A percentile compares a stretch with the other conserved stretches of the same genome.
Conservation (phyloP, 2,329 filamentous ascomycete genomes). For the Ascocoryne sarcoides region DNA sequence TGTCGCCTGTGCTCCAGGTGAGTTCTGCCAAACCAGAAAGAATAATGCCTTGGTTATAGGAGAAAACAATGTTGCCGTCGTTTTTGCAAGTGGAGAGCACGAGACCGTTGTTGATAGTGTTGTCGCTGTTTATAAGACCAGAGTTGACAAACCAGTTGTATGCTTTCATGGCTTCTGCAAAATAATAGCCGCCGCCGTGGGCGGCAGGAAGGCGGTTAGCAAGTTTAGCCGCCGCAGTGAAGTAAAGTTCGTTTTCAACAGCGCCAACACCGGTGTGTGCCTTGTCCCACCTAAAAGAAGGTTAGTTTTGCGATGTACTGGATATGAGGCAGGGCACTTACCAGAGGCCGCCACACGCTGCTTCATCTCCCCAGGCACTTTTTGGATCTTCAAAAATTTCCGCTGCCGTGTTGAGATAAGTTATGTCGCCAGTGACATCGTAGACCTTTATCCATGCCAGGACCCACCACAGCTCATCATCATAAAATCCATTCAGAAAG, state of each 20-base stretch:
- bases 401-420: constrained; percentile 46
- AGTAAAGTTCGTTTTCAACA: constrained; percentile 48
- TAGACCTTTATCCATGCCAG: constrained; percentile 48
- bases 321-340: constrained; percentile 9
- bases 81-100: constrained; percentile 40
- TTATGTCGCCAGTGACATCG: constrained; percentile 42
- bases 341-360: constrained; percentile 46
- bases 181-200: constrained; percentile 40
- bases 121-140: constrained; percentile 38
- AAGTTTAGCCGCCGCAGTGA: constrained; percentile 45
- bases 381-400: constrained; percentile 49
- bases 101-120: constrained; percentile 47
- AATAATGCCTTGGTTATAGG: constrained; percentile 55
- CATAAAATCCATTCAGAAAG: constrained; percentile 47
- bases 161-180: constrained; percentile 43
- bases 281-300: constrained; percentile 40
- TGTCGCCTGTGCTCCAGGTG: constrained; percentile 39
- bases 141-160: constrained; percentile 42
- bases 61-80: constrained; percentile 35
- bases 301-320: neutral
- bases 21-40: constrained; percentile 49
- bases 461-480: constrained; percentile 58
- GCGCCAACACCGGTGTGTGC: constrained; percentile 43
- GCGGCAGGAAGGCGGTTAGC: constrained; percentile 47
- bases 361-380: constrained; percentile 37